Base-by-base conservation (phyloP, 371 early-diverging fungal genomes). In the Syncephalastrum racemosum region DNA sequence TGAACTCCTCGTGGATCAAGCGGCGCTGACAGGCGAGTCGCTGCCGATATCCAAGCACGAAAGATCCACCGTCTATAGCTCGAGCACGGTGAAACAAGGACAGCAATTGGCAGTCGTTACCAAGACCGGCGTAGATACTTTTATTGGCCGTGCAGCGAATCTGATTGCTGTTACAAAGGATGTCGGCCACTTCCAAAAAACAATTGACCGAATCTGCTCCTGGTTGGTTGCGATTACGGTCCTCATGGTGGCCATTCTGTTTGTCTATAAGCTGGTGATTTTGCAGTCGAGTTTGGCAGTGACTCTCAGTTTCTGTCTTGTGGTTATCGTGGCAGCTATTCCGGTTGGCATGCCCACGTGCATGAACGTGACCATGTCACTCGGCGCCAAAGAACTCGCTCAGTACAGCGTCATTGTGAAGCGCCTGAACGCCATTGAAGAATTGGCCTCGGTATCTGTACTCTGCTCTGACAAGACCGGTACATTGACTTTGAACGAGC, bases 381-480 rank as follows among this genome's bases (percentile, higher is more conserved):
- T 95, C 22, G 97, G 97, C 46, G 93, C 96, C 24, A 83, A 87
- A 55, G 84, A 92, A 62, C 82, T 98, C 50, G 94, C 98, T 5
- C 81, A 84, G 24, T 90, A 92, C 70, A 72, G 94, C 71, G 97
- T 95, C 41, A 95, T 98, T 75, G 94, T 97, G 58, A 94, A 95
- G 71, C 87, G 94, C 55, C 76, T 97, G 18, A 89, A 94, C 4
- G 95, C 95, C 19, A 92, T 96, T 14, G 98, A 98, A 72, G 94
- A 94, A 60, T 82, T 97, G 68, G 95, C 96, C 0, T 94, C 95
- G 2, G 93, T 94, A 19, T 91, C 92, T 15, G 86, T 94, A 40
- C 86, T 97, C 46, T 96, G 96, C 76, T 92, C 94, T 2, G 98
- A 97, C 79, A 97, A 90, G 81, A 98, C 98, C 1, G 98, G 98